Base-by-base conservation (phyloP, 2,329 filamentous ascomycete species). In the Colletotrichum gloeosporioides region DNA sequence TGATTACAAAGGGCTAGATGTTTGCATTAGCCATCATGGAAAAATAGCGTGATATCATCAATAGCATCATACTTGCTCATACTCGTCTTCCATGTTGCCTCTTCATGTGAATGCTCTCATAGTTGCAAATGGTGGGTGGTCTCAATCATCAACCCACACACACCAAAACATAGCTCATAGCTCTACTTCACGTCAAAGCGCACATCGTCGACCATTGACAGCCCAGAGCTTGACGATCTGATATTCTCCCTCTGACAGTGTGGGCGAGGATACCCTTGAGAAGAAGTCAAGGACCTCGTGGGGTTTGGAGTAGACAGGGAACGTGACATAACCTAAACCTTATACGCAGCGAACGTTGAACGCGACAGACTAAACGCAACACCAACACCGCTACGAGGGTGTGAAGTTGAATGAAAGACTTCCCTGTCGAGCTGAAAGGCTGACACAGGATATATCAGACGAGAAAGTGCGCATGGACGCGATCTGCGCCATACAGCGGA, bases 361-460 rank as follows among this genome's bases (percentile, higher is more conserved):
- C 5, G 27, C 27, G 27, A 29, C 27, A 29, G 5, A 29, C 27
- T 29, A 6, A 29, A 29, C 27, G 5, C 27, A 29, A 29, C 27
- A 29, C 27, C 27, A 29, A 29, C 27, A 6, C 27, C 27, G 27
- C 27, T 6, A 29, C 5, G 27, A 31, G 32, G 32, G 44, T 27
- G 69, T 39, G 69, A 18, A 31, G 27, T 15, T 18, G 12, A 49
- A 55, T 31, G n/a, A 6, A 12, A 62, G 29, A n/a, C 34, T 36
- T 68, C 73, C 73, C 3, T 75, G 69, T 63, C 73, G 31, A 75
- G 73, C 73, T 75, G 73, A 71, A 53, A 27, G 16, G 16, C 27
- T 75, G 69, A 68, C 73, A 68, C 62, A 72, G 16, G 6, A 31
- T 1, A 63, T 10, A 1, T 75, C 36, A 8, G 73, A 72, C 36